A percentile compares a stretch with the other conserved stretches of the same genome.
Conservation (phyloP, 192 early-diverging fungal genomes). For the Funneliformis geosporum region DNA sequence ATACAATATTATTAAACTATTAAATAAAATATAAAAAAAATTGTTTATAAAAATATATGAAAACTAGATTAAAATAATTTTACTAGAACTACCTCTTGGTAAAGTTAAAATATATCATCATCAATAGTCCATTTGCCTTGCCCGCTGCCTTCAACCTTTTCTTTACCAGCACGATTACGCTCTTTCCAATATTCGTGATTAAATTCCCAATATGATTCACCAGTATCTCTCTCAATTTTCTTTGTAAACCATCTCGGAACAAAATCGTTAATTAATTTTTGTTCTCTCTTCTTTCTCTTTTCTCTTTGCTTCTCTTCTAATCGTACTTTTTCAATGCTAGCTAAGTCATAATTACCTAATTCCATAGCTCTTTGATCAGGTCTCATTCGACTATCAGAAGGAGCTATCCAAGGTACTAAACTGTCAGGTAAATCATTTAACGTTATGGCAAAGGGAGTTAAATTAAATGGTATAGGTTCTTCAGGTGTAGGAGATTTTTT, state of each 20-base stretch:
- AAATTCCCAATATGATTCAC: slow-evolving; percentile 69
- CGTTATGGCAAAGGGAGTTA: slow-evolving; percentile 76
- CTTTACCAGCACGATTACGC: slow-evolving; percentile 49
- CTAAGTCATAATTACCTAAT: slow-evolving; percentile 74
- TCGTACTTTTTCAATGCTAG: slow-evolving; percentile 69
- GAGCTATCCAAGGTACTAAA: slow-evolving; percentile 65
- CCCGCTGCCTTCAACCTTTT: slow-evolving; percentile 34
- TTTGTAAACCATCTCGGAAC: slow-evolving; percentile 81
- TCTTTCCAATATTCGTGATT: slow-evolving; percentile 73
- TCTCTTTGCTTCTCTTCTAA: slow-evolving; percentile 77
- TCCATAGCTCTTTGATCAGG: slow-evolving; percentile 90
- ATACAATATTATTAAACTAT: too few relatives aligned
- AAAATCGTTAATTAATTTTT: slow-evolving; percentile 54
- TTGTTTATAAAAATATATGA: too few relatives aligned
- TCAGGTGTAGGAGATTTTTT: slow-evolving; percentile 55
- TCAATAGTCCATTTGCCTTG: slow-evolving; percentile 48
- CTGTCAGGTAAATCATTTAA: slow-evolving; percentile 68
- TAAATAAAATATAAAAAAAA: too few relatives aligned
- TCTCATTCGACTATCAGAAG: slow-evolving; percentile 80
- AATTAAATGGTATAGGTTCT: slow-evolving; percentile 63
- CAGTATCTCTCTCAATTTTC: slow-evolving; percentile 62
- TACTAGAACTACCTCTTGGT: too few relatives aligned
- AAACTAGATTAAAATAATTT: too few relatives aligned
- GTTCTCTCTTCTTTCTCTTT: slow-evolving; percentile 57
- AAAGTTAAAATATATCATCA: slow-evolving; percentile 49